These are phyloP conservation scores for Talaromyces proteolyticus DNA, from an alignment of 495 filamentous ascomycete genomes.

Conservation along the genomic window DNA sequence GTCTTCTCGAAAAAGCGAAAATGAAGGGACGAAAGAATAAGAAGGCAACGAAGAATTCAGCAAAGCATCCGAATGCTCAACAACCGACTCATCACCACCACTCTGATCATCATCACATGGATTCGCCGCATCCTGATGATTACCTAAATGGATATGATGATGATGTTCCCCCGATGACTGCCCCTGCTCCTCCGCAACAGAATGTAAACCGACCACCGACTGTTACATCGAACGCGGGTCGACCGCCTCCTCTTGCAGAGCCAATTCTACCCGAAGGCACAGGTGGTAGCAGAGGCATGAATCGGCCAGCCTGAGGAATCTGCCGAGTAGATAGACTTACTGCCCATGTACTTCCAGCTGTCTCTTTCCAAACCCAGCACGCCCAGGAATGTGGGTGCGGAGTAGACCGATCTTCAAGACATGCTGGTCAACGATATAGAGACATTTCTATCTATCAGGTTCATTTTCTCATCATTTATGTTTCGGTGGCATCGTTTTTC, in stretches of 20 bases:
- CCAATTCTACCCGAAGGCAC: slow-evolving; percentile 12
- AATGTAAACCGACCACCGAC: slow-evolving; percentile 27
- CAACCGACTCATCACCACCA: slow-evolving; percentile 34
- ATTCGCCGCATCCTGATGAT: slow-evolving; percentile 45
- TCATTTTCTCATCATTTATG: slow-evolving; percentile 6
- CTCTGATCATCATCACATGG: slow-evolving; percentile 22
- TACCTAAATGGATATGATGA: slow-evolving; percentile 51
- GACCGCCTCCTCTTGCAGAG: slow-evolving; percentile 2
- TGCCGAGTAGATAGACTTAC: neutral
- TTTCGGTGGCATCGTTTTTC: slow-evolving; percentile 8
- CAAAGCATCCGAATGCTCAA: slow-evolving; percentile 44
- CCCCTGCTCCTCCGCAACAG: slow-evolving; percentile 27
- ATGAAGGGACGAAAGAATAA: slow-evolving; percentile 85
- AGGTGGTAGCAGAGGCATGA: slow-evolving; percentile 24
- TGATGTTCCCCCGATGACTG: slow-evolving; percentile 24
- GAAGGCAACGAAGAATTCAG: slow-evolving; percentile 61
- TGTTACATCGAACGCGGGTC: slow-evolving; percentile 18
- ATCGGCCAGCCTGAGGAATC: slow-evolving; percentile 28
- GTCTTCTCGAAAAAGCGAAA: slow-evolving; percentile 89
- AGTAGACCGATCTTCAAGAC: too few species aligned
- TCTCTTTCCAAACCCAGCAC: too few species aligned
- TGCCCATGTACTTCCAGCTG: too few species aligned
- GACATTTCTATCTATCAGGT: too few species aligned
- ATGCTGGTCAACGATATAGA: too few species aligned
- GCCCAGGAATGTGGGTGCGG: too few species aligned